Conservation (phyloP, 139 green algal genomes). For the Tetraselmis chui region DNA sequence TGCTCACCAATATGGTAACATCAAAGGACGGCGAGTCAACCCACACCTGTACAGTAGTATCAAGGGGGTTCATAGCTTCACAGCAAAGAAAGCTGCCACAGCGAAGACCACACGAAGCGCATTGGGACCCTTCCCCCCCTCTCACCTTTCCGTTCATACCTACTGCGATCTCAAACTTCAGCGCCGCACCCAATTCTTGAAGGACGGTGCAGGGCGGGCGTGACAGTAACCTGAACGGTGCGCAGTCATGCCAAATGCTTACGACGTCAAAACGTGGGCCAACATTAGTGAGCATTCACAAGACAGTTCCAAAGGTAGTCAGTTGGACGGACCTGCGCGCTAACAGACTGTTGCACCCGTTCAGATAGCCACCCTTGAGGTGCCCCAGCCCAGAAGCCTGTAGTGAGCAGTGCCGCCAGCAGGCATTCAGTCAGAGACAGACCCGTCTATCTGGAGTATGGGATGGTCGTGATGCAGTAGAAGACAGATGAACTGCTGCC, state of each 20-base stretch:
- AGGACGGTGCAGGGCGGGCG: slow-evolving; percentile 37
- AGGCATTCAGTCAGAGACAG: too few species aligned
- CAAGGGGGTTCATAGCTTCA: too few species aligned
- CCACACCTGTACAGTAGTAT: slow-evolving; percentile 50
- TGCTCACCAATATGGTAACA: slow-evolving; percentile 37
- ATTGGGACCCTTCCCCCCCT: background rate
- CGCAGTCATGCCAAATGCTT: too few species aligned
- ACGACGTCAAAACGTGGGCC: too few species aligned
- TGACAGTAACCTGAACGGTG: slow-evolving; percentile 39
- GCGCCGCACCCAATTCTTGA: slow-evolving; percentile 34
- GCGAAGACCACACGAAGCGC: too few species aligned
- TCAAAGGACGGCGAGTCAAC: slow-evolving; percentile 25
- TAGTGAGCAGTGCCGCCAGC: too few species aligned
- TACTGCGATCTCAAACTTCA: slow-evolving; percentile 71
- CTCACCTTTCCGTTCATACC: slow-evolving; percentile 58
- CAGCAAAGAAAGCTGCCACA: too few species aligned
- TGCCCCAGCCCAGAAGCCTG: slow-evolving; percentile 55
- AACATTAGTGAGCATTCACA: too few species aligned
- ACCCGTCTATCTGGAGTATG: too few species aligned
- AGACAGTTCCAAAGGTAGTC: too few species aligned
- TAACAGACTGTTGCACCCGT: background rate
- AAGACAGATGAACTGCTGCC: too few species aligned
- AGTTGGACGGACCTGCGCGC: background rate
- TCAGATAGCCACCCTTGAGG: slow-evolving; percentile 37
- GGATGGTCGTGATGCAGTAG: too few species aligned